These are phyloP conservation scores for Magnolia kwangsiensis DNA, from an alignment of 164 flowering plant species.

Conservation along the genomic window DNA sequence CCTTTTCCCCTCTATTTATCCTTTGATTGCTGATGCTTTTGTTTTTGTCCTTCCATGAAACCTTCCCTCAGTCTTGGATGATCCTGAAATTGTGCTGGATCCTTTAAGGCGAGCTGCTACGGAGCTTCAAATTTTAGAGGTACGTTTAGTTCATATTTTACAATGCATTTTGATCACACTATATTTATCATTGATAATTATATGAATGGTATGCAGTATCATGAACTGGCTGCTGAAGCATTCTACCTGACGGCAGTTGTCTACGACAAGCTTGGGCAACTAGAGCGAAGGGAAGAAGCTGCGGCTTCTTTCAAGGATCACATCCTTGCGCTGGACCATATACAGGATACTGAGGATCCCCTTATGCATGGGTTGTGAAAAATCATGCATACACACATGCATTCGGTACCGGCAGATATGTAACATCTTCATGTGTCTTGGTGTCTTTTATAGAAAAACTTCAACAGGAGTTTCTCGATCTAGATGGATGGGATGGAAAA, in stretches of 20 bases:
- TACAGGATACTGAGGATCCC: slow-evolving; percentile 34
- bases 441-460: too few species aligned
- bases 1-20: background rate
- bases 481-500: too few species aligned
- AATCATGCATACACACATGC: too few species aligned
- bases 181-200: background rate
- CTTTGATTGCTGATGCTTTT: background rate
- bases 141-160: slow-evolving; percentile 18
- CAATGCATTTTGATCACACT: background rate
- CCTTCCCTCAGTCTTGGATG: slow-evolving; percentile 47
- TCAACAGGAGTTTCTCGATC: too few species aligned
- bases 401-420: background rate
- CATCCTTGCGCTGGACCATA: slow-evolving; percentile 54
- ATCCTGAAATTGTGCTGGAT: slow-evolving; percentile 64
- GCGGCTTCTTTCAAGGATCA: slow-evolving; percentile 72
- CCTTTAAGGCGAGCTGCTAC: slow-evolving; percentile 77
- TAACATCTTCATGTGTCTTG: too few species aligned
- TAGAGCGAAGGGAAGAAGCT: slow-evolving; percentile 79
- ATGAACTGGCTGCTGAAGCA: slow-evolving; percentile 92
- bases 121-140: slow-evolving; percentile 81
- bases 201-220: slow-evolving; percentile 48
- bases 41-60: background rate
- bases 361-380: slow-evolving; percentile 3
- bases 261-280: slow-evolving; percentile 51
- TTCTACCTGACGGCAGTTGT: slow-evolving; percentile 81